Percentiles rank a stretch among this genome's conserved stretches.
Evolutionary conservation across 495 filamentous ascomycete species (phyloP).

Genomic region (Aspergillus biplanus): DNA sequence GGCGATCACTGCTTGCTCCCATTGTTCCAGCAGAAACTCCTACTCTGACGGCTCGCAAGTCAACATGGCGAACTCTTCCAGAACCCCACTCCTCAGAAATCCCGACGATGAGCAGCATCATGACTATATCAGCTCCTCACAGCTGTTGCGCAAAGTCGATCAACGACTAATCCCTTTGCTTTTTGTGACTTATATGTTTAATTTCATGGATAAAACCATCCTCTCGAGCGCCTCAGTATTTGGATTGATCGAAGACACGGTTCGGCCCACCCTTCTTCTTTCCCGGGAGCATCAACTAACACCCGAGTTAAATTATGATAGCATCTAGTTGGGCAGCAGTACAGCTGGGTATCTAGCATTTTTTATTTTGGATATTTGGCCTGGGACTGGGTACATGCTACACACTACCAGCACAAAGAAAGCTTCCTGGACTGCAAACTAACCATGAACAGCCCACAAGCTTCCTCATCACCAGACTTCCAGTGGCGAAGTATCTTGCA

Average conservation of each 20-base stretch:
- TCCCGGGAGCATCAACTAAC: slow-evolving; percentile 25
- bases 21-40: too few species aligned
- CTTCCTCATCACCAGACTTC: slow-evolving; percentile 56
- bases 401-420: slow-evolving; percentile 1
- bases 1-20: too few species aligned
- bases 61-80: slow-evolving; percentile 1
- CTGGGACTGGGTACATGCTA: slow-evolving; percentile 30
- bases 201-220: slow-evolving; percentile 58
- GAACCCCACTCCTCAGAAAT: not conserved
- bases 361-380: slow-evolving; percentile 66
- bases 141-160: slow-evolving; percentile 49
- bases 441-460: slow-evolving; percentile 32
- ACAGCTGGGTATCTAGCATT: slow-evolving; percentile 61
- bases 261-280: slow-evolving; percentile 12
- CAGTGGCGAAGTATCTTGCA: slow-evolving; percentile 56
- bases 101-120: not conserved
- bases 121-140: not conserved
- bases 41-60: not conserved
- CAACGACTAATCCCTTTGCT: slow-evolving; percentile 47
- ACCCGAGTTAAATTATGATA: slow-evolving; percentile 28
- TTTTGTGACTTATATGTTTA: slow-evolving; percentile 38
- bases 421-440: not conserved
- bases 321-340: slow-evolving; percentile 55
- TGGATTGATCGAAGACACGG: slow-evolving; percentile 48
- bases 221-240: slow-evolving; percentile 58